Percentiles rank a stretch among this genome's conserved stretches.
These are phyloP conservation scores for Harringtonia aguacate DNA, from an alignment of 2,329 filamentous ascomycete species.

Conservation along the genomic window DNA sequence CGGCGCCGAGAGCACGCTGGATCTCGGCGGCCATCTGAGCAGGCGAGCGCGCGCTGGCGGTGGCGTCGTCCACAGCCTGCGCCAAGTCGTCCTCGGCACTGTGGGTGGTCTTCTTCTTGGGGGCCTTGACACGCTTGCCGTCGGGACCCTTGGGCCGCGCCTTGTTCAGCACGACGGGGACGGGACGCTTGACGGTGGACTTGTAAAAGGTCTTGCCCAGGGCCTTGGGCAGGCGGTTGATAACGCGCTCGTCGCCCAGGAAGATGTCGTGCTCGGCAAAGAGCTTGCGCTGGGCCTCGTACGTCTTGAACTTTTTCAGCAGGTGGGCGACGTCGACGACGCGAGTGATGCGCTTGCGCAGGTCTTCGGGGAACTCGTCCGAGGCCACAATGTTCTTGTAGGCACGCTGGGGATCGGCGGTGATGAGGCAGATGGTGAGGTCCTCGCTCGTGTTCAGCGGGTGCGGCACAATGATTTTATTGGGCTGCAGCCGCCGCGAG, in stretches of 20 bases:
- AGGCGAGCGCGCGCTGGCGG: conserved; percentile 39
- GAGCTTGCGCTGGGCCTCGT: conserved; percentile 77
- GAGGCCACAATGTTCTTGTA: conserved; percentile 84
- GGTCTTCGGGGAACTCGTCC: conserved; percentile 56
- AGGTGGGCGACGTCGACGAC: conserved; percentile 79
- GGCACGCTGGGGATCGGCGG: conserved; percentile 63
- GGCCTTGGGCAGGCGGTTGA: conserved; percentile 59
- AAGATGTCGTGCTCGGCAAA: conserved; percentile 85
- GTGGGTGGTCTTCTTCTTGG: conserved; percentile 37
- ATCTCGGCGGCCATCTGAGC: conserved; percentile 70
- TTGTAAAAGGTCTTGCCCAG: conserved; percentile 94
- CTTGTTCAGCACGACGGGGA: conserved; percentile 62
- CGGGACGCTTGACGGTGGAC: conserved; percentile 68
- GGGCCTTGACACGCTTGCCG: conserved; percentile 41
- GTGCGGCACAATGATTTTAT: conserved; percentile 71
- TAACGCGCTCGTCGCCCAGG: conserved; percentile 81
- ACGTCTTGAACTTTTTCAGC: conserved; percentile 72
- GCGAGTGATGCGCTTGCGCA: conserved; percentile 58
- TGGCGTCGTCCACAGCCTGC: conserved; percentile 47
- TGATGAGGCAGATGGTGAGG: conserved; percentile 70
- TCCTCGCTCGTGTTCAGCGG: conserved; percentile 57
- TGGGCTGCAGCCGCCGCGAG: conserved; percentile 70
- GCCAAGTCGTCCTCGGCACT: conserved; percentile 66
- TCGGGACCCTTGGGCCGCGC: conserved; percentile 52
- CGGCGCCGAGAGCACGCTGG: conserved; percentile 62